phyloP scores from a whole-genome alignment of 352 stramenopile species.

The Peronospora destructor region DNA sequence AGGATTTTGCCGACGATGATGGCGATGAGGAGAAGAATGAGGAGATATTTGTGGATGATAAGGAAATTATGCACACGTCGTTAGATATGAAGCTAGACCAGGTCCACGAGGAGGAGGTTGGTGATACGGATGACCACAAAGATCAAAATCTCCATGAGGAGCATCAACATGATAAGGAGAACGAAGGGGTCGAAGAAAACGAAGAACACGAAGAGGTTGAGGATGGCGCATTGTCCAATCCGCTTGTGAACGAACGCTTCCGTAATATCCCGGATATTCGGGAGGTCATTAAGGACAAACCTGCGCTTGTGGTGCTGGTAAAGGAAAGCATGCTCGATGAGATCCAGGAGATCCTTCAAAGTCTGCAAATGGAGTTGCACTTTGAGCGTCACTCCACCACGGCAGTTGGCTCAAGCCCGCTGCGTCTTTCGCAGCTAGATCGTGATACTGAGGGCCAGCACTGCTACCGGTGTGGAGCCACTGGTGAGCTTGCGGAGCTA shows the following conservation, averaged over 20 bases:
- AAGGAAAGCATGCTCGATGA: slow-evolving; percentile 76
- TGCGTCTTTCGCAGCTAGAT: slow-evolving; percentile 10
- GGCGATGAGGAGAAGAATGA: slow-evolving; percentile 12
- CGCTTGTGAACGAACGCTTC: slow-evolving; percentile 50
- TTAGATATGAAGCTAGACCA: slow-evolving; percentile 17
- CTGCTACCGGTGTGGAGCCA: slow-evolving; percentile 53
- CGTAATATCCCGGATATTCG: slow-evolving; percentile 40
- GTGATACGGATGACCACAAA: slow-evolving; percentile 14
- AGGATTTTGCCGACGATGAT: slow-evolving; percentile 27
- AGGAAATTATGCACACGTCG: slow-evolving; percentile 17
- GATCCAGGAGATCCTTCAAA: slow-evolving; percentile 73
- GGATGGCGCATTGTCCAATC: slow-evolving; percentile 36
- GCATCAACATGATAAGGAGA: not conserved
- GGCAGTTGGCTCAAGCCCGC: slow-evolving; percentile 35
- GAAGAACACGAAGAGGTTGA: slow-evolving; percentile 9
- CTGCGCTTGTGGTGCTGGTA: slow-evolving; percentile 43
- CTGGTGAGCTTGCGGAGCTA: slow-evolving; percentile 48
- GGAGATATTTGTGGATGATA: slow-evolving; percentile 6
- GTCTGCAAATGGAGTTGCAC: slow-evolving; percentile 70
- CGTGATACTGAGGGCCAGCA: slow-evolving; percentile 24
- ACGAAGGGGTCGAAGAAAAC: not conserved
- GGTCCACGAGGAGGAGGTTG: slow-evolving; percentile 22
- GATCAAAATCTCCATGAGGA: slow-evolving; percentile 4
- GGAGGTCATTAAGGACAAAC: slow-evolving; percentile 48
- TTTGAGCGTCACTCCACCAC: slow-evolving; percentile 70